A percentile compares a stretch with the other conserved stretches of the same genome.
phyloP scores from a whole-genome alignment of 306 rosid genomes.

The Prunus salicina region DNA sequence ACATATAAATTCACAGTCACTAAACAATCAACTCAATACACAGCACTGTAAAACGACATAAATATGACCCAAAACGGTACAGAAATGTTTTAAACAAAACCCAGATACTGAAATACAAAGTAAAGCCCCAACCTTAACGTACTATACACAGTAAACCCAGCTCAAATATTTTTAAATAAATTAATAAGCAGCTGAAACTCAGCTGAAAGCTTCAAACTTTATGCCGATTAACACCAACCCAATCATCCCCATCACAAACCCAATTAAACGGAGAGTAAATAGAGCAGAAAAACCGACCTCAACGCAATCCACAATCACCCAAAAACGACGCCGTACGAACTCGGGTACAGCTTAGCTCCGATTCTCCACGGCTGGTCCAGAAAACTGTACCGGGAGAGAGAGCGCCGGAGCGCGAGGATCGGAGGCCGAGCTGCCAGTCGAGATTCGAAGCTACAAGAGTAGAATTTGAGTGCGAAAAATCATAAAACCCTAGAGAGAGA shows the following conservation, averaged over 20 bases:
- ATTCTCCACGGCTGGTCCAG: conserved; percentile 43
- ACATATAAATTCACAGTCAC: conserved; percentile 28
- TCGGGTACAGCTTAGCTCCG: conserved; percentile 29
- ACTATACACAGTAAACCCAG: conserved; percentile 54
- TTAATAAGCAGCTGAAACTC: conserved; percentile 25
- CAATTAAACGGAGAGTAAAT: background rate
- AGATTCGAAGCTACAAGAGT: conserved; percentile 34
- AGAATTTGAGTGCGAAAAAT: conserved; percentile 58
- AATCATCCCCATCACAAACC: conserved; percentile 20
- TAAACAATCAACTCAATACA: conserved; percentile 4
- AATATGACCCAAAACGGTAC: conserved; percentile 18
- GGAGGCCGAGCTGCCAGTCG: conserved; percentile 22
- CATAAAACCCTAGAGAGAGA: conserved; percentile 77
- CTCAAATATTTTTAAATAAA: conserved; percentile 29
- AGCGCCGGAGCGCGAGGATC: conserved; percentile 20
- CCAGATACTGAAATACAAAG: conserved; percentile 33
- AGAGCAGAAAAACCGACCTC: conserved; percentile 10
- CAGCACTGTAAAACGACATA: conserved; percentile 18
- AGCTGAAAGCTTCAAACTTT: background rate
- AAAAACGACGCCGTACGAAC: conserved; percentile 9
- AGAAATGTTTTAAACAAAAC: conserved; percentile 36
- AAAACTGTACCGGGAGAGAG: conserved; percentile 30
- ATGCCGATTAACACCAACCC: conserved; percentile 26
- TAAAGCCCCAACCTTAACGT: conserved; percentile 58
- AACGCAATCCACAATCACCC: conserved; percentile 13